Percentiles rank a stretch among this genome's conserved stretches.
Evolutionary conservation across 768 basidiomycete genomes (phyloP).

Genomic region (Serpula lacrymans): DNA sequence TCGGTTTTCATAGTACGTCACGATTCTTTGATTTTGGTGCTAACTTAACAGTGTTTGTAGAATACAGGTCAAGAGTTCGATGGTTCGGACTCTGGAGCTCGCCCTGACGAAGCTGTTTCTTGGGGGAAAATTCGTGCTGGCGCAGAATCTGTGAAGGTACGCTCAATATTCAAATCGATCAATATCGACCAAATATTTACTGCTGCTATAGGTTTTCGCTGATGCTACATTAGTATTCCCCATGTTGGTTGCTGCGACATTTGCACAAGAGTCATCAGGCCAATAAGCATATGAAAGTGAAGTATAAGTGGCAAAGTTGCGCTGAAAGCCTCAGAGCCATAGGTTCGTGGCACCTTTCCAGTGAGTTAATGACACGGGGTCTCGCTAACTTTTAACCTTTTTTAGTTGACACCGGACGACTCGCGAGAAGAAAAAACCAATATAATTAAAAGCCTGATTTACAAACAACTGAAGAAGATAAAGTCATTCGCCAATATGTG

Average conservation of each 20-base stretch:
- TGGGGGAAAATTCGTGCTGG: slow-evolving; percentile 97
- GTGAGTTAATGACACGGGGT: too few relatives aligned
- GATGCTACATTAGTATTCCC: slow-evolving; percentile 98
- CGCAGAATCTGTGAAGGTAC: slow-evolving; percentile 79
- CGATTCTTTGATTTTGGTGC: slow-evolving; percentile 1
- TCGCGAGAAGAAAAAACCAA: too few relatives aligned
- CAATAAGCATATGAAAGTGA: too few relatives aligned
- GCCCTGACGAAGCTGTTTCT: slow-evolving; percentile 95
- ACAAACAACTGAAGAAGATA: too few relatives aligned
- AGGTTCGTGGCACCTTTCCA: too few relatives aligned
- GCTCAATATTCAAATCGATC: too few relatives aligned
- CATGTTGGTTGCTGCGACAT: slow-evolving; percentile 91
- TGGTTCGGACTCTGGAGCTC: slow-evolving; percentile 94
- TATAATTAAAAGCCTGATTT: too few relatives aligned
- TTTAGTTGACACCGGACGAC: too few relatives aligned
- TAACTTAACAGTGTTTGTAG: slow-evolving; percentile 31
- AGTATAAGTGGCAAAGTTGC: too few relatives aligned
- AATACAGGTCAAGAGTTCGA: slow-evolving; percentile 99
- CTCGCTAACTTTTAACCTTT: too few relatives aligned
- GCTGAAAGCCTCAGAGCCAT: too few relatives aligned
- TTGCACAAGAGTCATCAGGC: slow-evolving; percentile 50
- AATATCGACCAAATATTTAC: slow-evolving; percentile 5
- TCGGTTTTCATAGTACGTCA: slow-evolving; percentile 86
- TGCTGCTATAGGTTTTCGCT: slow-evolving; percentile 60
- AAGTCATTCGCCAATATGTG: too few relatives aligned